Conservation (phyloP, 352 stramenopile species). For the Phytophthora chlamydospora region DNA sequence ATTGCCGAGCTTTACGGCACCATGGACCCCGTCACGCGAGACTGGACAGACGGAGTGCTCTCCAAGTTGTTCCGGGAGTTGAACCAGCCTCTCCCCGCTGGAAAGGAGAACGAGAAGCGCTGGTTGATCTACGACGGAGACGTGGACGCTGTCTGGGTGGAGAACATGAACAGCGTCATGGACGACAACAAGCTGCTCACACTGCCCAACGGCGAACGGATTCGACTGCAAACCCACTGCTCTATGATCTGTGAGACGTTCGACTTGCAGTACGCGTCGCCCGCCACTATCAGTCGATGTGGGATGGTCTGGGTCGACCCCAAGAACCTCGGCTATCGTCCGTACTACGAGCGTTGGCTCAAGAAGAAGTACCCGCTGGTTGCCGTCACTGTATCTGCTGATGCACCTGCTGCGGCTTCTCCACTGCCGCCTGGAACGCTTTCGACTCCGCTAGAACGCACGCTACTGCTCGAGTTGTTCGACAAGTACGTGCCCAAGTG, state of each 20-base stretch:
- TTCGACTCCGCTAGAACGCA: constrained; percentile 49
- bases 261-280: constrained; percentile 95
- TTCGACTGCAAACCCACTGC: constrained; percentile 93
- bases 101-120: constrained; percentile 93
- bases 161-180: constrained; percentile 99
- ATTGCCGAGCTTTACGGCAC: constrained; percentile 95
- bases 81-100: constrained; percentile 91
- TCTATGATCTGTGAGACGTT: constrained; percentile 96
- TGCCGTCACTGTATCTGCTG: neutral
- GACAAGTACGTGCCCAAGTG: constrained; percentile 94
- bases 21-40: constrained; percentile 95
- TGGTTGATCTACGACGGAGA: constrained; percentile 97
- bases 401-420: neutral
- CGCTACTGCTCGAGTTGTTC: constrained; percentile 86
- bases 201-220: constrained; percentile 95
- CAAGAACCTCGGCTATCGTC: constrained; percentile 95
- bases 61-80: constrained; percentile 95
- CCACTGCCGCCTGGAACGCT: constrained; percentile 18
- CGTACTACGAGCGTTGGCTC: constrained; percentile 95
- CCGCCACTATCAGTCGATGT: constrained; percentile 94
- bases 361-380: constrained; percentile 86
- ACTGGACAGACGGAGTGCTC: constrained; percentile 96
- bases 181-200: constrained; percentile 97
- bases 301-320: constrained; percentile 98
- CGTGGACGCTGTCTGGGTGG: constrained; percentile 96